Base-by-base conservation (phyloP, 805 yeast genomes). In the Hanseniaspora taiwanica region DNA sequence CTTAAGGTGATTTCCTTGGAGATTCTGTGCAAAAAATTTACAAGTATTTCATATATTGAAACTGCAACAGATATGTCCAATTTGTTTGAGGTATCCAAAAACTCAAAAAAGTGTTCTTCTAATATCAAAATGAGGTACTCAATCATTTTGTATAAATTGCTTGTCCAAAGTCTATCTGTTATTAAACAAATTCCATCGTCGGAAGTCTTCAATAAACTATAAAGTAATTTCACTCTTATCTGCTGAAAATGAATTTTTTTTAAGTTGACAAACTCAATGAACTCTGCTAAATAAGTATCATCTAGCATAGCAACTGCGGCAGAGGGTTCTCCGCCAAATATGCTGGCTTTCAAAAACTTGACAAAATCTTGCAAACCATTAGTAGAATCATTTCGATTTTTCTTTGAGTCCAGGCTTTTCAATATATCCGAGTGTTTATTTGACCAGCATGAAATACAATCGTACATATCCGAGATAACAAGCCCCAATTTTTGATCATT, bases 1-100 rank as follows among this genome's bases (percentile, higher is more conserved):
- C 60, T 44, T 1, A 54, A 32, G 14, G 40, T 44, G 53, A 55
- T 46, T 46, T 62, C 46, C 40, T 54, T 52, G 55, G 63, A 36
- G 48, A 51, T 12, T 45, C 46, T 33, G 56, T 64, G 62, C 61
- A 69, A 21, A 46, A 45, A 38, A 46, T 76, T 73, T 0, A 69
- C 58, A 10, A 74, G 47, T 1, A 72, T 46, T 44, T 76, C 81
- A 46, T 56, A 65, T 2, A 71, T 48, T 1, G 74, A 52, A 3
- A 65, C 43, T 3, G 55, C 55, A 3, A 56, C 27, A 29, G 46
- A 50, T 25, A 46, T 37, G 33, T 50, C 42, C 2, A 33, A 35
- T 4, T 24, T 16, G 6, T 36, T 7, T 27, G 47, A 43, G 1
- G 40, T 37, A 9, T 39, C 21, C 6, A 58, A n/a, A 43, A 49